Percentiles rank a stretch among this genome's conserved stretches.
Conservation (phyloP, 2,329 filamentous ascomycete species). For the Alternaria gaisen region DNA sequence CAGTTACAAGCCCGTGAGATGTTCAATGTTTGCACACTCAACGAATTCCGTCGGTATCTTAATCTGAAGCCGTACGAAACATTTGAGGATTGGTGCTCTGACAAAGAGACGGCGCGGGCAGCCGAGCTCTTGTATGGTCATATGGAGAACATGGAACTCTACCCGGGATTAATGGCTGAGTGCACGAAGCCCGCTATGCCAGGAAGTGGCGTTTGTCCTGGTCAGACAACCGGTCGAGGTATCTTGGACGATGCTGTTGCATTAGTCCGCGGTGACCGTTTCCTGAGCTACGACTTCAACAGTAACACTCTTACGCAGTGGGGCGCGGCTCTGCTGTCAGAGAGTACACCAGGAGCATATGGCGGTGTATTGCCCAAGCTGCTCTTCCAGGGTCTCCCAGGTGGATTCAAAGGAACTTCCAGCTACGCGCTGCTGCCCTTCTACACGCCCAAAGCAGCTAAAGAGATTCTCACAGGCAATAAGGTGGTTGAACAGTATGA, state of each 20-base stretch:
- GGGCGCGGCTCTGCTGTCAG: conserved; percentile 58
- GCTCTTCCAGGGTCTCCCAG: conserved; percentile 59
- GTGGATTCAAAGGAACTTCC: conserved; percentile 59
- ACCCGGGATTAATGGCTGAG: conserved; percentile 80
- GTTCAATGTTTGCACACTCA: conserved; percentile 81
- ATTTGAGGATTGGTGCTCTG: conserved; percentile 84
- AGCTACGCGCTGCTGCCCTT: conserved; percentile 59
- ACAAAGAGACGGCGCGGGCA: conserved; percentile 71
- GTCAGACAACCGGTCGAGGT: conserved; percentile 77
- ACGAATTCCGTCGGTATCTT: conserved; percentile 85
- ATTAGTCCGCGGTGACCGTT: conserved; percentile 77
- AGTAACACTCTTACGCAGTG: conserved; percentile 55
- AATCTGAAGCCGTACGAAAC: conserved; percentile 77
- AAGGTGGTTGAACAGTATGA: conserved; percentile 59
- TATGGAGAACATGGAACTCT: conserved; percentile 80
- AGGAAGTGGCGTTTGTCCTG: conserved; percentile 72
- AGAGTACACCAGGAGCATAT: conserved; percentile 53
- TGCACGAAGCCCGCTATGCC: conserved; percentile 74
- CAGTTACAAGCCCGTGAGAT: conserved; percentile 74
- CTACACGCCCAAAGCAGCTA: conserved; percentile 60
- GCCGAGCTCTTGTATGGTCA: conserved; percentile 71
- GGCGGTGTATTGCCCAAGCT: conserved; percentile 56
- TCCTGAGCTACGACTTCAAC: conserved; percentile 74
- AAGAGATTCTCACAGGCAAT: conserved; percentile 59
- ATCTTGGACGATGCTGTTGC: conserved; percentile 79